Conservation (phyloP, 2,329 filamentous ascomycete genomes). For the Diplodia sapinea region DNA sequence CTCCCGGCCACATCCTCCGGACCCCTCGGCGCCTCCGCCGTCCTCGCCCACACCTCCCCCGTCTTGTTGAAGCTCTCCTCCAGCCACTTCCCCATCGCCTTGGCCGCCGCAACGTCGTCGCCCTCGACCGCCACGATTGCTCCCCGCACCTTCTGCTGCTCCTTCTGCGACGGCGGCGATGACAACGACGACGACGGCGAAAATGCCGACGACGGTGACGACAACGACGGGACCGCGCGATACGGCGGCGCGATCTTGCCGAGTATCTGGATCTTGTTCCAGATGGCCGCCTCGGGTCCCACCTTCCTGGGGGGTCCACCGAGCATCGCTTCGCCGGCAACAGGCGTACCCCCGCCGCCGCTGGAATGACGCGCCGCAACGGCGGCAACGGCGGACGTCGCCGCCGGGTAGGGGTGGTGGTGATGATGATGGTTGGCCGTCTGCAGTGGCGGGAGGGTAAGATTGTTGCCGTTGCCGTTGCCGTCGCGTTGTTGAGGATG, state of each 20-base stretch:
- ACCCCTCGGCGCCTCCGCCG: constrained; percentile 57
- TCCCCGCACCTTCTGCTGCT: constrained; percentile 62
- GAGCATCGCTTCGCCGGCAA: constrained; percentile 57
- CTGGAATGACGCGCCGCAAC: not conserved
- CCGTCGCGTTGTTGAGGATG: constrained; percentile 38
- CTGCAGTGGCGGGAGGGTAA: constrained; percentile 62
- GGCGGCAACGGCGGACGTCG: not conserved
- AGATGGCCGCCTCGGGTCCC: constrained; percentile 59
- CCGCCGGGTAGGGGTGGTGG: not conserved
- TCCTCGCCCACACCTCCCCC: constrained; percentile 57
- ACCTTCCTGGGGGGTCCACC: constrained; percentile 72
- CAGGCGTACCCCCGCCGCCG: not conserved
- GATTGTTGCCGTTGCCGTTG: constrained; percentile 50
- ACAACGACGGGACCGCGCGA: not conserved
- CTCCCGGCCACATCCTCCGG: constrained; percentile 41
- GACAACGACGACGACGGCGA: constrained; percentile 28
- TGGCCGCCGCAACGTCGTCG: constrained; percentile 66
- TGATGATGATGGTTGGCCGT: constrained; percentile 39
- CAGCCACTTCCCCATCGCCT: constrained; percentile 70
- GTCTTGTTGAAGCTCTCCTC: constrained; percentile 59
- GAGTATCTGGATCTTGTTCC: constrained; percentile 78
- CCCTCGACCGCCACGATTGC: constrained; percentile 86
- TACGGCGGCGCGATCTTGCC: constrained; percentile 74
- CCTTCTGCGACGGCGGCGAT: constrained; percentile 26
- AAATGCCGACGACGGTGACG: not conserved